Base-by-base conservation (phyloP, 1,139 yeast species). In the Yamadazyma atmosphaerica region DNA sequence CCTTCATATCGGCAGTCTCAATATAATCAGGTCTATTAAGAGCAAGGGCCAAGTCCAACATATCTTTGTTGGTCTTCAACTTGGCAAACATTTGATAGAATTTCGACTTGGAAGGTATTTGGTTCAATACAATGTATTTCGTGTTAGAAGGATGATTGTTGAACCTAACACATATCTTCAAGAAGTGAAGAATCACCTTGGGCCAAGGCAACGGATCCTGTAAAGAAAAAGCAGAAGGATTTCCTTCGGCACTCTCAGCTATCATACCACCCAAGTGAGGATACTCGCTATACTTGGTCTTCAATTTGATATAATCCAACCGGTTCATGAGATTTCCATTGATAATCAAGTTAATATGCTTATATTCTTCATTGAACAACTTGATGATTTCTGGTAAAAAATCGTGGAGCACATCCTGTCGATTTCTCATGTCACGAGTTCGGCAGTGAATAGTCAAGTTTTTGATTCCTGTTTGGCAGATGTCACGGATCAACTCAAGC, bases 371-470 rank as follows among this genome's bases (percentile, higher is more conserved):
- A 4, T 79, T 77, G 34, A 81, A 69, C 3, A 81, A 72, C 4
- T 74, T 64, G 34, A 81, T 80, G 16, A 92, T 79, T 32, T 74
- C 76, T 2, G 75, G 72, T 12, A 92, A 59, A 50, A 81, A 83
- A 38, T 73, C 76, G 58, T 95, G 74, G 15, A 85, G 72, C 2
- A 96, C 96, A 2, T 70, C 68, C 47, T 92, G 90, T 43, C 96
- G 71, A 45, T 92, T 94, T 54, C 98, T 74, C 98, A 92, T 92
- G 16, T 76, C 80, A 31, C 87, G 77, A 0, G 95, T 87, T 40
- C 98, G 78, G 58, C 98, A 90, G 61, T 92, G 98, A 9, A 92
- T 78, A 0, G 98, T 92, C 50, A 92, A 66, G 52, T 88, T 86
- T 8, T 81, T 47, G 38, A 92, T 86, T 0, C 98, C 98, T 0